phyloP scores from a whole-genome alignment of 345 rosid species.

The Eucalyptus rudis region DNA sequence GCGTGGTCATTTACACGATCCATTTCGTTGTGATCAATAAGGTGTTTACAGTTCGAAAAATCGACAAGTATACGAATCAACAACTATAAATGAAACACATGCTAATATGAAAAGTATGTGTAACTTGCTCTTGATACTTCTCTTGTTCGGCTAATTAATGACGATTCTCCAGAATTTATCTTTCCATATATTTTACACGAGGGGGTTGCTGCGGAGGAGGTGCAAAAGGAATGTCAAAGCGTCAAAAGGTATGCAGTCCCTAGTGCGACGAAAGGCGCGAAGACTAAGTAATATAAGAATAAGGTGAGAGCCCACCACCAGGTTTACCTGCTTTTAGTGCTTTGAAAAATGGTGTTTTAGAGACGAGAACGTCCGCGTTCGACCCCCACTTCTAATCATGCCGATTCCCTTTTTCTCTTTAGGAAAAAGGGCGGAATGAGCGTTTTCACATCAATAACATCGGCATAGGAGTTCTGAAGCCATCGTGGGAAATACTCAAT shows the following conservation, averaged over 20 bases:
- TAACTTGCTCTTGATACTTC: background rate
- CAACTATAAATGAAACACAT: background rate
- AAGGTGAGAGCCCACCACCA: background rate
- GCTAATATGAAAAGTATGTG: background rate
- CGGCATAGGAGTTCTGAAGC: background rate
- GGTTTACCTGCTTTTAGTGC: background rate
- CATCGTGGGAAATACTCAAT: background rate
- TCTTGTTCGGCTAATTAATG: background rate
- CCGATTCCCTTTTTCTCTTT: background rate
- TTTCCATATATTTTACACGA: background rate
- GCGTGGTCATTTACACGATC: no score
- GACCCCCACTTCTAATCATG: background rate
- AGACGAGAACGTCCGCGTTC: background rate
- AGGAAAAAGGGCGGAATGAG: background rate
- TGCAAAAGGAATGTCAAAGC: background rate
- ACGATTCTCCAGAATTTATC: background rate
- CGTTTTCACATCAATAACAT: background rate
- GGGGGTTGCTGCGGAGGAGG: background rate
- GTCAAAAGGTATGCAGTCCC: background rate
- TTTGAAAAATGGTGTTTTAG: background rate
- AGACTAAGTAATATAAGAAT: background rate
- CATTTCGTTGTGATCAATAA: background rate
- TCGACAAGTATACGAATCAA: background rate
- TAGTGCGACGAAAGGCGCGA: background rate
- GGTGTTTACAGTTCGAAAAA: background rate